These are phyloP conservation scores for Cornus suecica DNA, from an alignment of 148 eudicot genomes.

Conservation along the genomic window DNA sequence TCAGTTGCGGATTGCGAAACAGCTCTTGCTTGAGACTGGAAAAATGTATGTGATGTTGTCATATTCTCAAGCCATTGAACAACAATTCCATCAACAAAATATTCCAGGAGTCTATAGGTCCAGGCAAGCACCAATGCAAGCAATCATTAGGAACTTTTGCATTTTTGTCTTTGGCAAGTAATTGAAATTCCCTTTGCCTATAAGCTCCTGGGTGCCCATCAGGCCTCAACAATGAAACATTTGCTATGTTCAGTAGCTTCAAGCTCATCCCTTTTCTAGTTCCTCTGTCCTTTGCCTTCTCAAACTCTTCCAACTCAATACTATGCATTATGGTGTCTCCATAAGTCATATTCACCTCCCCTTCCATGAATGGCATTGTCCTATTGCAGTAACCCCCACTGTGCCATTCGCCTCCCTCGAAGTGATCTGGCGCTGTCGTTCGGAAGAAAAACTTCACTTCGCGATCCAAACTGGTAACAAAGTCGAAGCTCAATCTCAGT, in stretches of 20 bases:
- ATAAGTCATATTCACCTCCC: slow-evolving; percentile 26
- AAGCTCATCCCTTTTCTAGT: slow-evolving; percentile 26
- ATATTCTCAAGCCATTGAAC: slow-evolving; percentile 24
- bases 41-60: background rate
- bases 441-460: slow-evolving; percentile 41
- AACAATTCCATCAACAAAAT: slow-evolving; percentile 60
- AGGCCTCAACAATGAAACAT: slow-evolving; percentile 65
- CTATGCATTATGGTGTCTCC: slow-evolving; percentile 41
- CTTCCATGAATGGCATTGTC: slow-evolving; percentile 47
- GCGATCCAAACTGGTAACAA: slow-evolving; percentile 38
- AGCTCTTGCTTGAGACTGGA: no score
- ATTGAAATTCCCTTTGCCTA: slow-evolving; percentile 49
- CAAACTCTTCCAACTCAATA: slow-evolving; percentile 61
- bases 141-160: slow-evolving; percentile 77
- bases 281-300: slow-evolving; percentile 29
- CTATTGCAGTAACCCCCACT: slow-evolving; percentile 70
- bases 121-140: slow-evolving; percentile 96
- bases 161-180: slow-evolving; percentile 48
- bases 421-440: slow-evolving; percentile 74
- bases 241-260: slow-evolving; percentile 54
- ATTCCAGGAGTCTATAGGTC: slow-evolving; percentile 90
- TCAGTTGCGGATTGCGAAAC: no score
- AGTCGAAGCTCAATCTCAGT: slow-evolving; percentile 29
- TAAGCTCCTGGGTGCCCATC: slow-evolving; percentile 89
- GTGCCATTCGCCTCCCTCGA: slow-evolving; percentile 79